Percentiles rank a stretch among this genome's conserved stretches.
Evolutionary conservation across 2,329 filamentous ascomycete genomes (phyloP).

Genomic region (Fusarium sp.): DNA sequence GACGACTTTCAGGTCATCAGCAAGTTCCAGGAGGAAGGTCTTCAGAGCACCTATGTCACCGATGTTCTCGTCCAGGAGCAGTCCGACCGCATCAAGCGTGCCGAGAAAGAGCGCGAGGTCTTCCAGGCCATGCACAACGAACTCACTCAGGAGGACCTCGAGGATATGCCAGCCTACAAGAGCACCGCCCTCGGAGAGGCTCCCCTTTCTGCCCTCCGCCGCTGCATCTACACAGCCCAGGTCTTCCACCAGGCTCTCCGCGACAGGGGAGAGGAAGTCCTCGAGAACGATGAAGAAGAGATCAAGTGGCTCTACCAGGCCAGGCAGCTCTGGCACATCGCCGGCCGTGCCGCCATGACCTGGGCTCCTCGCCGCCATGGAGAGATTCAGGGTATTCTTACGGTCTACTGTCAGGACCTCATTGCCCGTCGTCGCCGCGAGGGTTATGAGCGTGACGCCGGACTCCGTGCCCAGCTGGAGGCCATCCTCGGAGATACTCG

Average conservation of each 20-base stretch:
- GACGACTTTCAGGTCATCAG: conserved; percentile 27
- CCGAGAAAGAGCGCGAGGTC: conserved; percentile 16
- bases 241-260: conserved; percentile 11
- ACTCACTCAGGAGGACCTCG: conserved; percentile 4
- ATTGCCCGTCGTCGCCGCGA: conserved; percentile 10
- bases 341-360: conserved; percentile 19
- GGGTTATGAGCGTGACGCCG: conserved; percentile 8
- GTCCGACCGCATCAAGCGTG: conserved; percentile 22
- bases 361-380: conserved; percentile 23
- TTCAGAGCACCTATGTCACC: conserved; percentile 12
- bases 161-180: conserved; percentile 14
- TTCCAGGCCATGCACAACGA: conserved; percentile 22
- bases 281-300: conserved; percentile 1
- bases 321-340: conserved; percentile 32
- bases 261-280: conserved; percentile 7
- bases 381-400: conserved; percentile 6
- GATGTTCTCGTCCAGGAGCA: conserved; percentile 29
- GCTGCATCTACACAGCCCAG: conserved; percentile 27
- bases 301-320: conserved; percentile 19
- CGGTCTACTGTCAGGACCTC: conserved; percentile 25
- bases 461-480: conserved; percentile 14
- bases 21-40: not conserved
- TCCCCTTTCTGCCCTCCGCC: conserved; percentile 6
- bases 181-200: conserved; percentile 8
- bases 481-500: conserved; percentile 22